These are phyloP conservation scores for Allium fistulosum DNA, from an alignment of 106 monocot genomes.

Conservation along the genomic window DNA sequence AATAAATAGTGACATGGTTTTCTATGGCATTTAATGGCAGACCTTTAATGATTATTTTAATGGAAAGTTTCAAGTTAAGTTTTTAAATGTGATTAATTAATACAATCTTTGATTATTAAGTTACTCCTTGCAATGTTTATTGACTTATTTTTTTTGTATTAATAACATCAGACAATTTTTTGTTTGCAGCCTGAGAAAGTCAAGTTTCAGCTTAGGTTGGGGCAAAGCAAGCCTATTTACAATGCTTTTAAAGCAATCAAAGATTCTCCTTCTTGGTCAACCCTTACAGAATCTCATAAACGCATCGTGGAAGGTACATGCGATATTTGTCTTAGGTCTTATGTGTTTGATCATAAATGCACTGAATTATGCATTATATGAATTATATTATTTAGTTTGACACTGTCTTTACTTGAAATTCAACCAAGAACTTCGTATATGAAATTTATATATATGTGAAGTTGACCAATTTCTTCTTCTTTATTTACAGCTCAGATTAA, in stretches of 20 bases:
- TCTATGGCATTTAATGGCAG: too few species aligned
- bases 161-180: neutral
- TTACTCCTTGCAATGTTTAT: too few species aligned
- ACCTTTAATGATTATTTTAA: too few species aligned
- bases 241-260: constrained; percentile 86
- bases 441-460: neutral
- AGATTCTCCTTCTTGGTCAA: constrained; percentile 59
- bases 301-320: constrained; percentile 79
- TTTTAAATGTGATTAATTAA: too few species aligned
- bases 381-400: neutral
- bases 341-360: neutral
- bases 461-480: neutral
- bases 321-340: neutral
- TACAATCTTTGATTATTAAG: too few species aligned
- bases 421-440: neutral
- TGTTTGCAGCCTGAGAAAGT: constrained; percentile 87
- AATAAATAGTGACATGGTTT: too few species aligned
- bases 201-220: constrained; percentile 85
- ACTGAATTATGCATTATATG: neutral
- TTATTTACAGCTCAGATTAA: constrained; percentile 73
- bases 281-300: constrained; percentile 58
- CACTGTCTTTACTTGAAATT: neutral
- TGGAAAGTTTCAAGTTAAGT: too few species aligned
- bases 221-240: constrained; percentile 94
- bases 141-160: too few species aligned